Conservation (phyloP, 768 basidiomycete genomes). For the Phylloporus sp. region DNA sequence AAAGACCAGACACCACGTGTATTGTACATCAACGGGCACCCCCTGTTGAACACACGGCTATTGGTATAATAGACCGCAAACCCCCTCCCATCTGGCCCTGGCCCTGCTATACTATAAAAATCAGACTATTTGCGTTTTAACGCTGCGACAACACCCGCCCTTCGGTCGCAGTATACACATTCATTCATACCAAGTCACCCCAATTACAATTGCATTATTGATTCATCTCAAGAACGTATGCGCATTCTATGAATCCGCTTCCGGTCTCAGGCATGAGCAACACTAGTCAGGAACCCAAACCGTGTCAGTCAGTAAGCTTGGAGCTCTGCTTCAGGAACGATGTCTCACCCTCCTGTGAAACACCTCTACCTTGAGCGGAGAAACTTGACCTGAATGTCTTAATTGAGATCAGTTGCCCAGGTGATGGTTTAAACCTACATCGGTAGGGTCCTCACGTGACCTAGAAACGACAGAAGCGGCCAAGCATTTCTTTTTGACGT, state of each 20-base stretch:
- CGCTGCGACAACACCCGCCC: background rate
- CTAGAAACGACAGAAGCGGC: too few relatives aligned
- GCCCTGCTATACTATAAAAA: background rate
- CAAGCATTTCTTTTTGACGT: background rate
- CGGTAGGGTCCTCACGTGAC: too few relatives aligned
- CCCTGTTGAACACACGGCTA: conserved; percentile 72
- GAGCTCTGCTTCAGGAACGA: too few relatives aligned
- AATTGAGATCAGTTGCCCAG: background rate
- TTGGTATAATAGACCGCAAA: conserved; percentile 39
- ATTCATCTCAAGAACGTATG: background rate
- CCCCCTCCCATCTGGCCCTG: background rate
- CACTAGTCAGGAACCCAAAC: too few relatives aligned
- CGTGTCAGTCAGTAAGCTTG: too few relatives aligned
- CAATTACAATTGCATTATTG: background rate
- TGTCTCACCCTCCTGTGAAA: too few relatives aligned
- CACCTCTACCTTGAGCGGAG: too few relatives aligned
- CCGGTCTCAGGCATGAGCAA: background rate
- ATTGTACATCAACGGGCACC: conserved; percentile 73
- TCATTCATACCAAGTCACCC: background rate
- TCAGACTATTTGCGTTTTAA: background rate
- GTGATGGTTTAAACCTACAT: background rate
- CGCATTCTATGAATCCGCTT: too few relatives aligned
- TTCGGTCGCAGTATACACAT: background rate
- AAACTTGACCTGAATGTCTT: too few relatives aligned
- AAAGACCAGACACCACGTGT: conserved; percentile 43